A percentile compares a stretch with the other conserved stretches of the same genome.
Conservation (phyloP, 495 filamentous ascomycete species). For the Collariella sp. region DNA sequence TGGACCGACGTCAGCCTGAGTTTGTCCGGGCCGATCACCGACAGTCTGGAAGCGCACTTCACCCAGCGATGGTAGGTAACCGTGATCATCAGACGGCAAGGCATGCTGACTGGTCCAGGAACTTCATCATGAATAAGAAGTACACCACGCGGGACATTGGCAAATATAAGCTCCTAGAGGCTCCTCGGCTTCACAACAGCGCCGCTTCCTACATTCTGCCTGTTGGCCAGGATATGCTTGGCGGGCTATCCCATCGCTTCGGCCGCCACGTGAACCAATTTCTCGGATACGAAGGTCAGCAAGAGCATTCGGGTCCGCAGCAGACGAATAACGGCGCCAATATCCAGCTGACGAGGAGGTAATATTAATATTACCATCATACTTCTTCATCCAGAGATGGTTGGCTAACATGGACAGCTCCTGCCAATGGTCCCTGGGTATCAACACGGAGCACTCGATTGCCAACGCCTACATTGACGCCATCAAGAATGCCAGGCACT, state of each 20-base stretch:
- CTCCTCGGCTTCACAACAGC: conserved; percentile 14
- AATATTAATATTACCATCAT: neutral
- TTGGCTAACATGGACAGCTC: conserved; percentile 34
- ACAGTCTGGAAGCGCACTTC: conserved; percentile 73
- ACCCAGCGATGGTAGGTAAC: conserved; percentile 61
- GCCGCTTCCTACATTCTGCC: conserved; percentile 14
- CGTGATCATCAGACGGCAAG: neutral
- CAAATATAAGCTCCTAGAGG: conserved; percentile 50
- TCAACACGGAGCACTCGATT: conserved; percentile 72
- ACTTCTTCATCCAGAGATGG: neutral
- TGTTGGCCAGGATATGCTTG: conserved; percentile 29
- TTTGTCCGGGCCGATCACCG: conserved; percentile 67
- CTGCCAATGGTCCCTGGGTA: conserved; percentile 65
- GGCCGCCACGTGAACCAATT: conserved; percentile 31
- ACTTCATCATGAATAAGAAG: conserved; percentile 81
- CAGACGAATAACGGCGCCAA: conserved; percentile 15
- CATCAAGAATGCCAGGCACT: conserved; percentile 74
- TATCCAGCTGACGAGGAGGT: conserved; percentile 41
- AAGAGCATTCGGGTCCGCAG: neutral
- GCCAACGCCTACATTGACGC: conserved; percentile 78
- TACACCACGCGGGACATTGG: conserved; percentile 58
- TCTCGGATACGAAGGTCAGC: conserved; percentile 24
- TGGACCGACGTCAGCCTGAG: conserved; percentile 87
- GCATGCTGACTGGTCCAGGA: conserved; percentile 33
- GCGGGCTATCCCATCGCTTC: conserved; percentile 40